phyloP scores from a whole-genome alignment of 148 eudicot species.

The Beta vulgaris region DNA sequence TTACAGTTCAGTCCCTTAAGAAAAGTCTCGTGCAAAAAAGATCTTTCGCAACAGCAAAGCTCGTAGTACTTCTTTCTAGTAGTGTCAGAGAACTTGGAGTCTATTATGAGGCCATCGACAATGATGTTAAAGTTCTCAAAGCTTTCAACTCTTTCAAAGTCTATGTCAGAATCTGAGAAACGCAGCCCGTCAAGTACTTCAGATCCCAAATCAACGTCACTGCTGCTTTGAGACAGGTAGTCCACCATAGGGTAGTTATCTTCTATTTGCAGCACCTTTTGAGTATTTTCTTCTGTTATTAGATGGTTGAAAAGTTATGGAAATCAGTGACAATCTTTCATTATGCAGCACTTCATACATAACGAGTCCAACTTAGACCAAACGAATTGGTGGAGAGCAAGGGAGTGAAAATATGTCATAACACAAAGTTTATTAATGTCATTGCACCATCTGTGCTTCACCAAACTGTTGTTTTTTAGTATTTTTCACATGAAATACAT shows the following conservation, averaged over 20 bases:
- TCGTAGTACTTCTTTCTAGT: slow-evolving; percentile 46
- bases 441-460: no score
- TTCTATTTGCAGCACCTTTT: slow-evolving; percentile 19
- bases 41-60: slow-evolving; percentile 42
- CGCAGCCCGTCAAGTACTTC: slow-evolving; percentile 30
- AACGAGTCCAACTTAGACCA: no score
- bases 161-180: slow-evolving; percentile 27
- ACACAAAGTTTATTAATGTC: no score
- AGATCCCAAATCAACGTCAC: slow-evolving; percentile 11
- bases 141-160: slow-evolving; percentile 9
- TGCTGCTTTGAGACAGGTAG: slow-evolving; percentile 9
- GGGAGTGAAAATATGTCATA: no score
- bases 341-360: background rate
- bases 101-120: slow-evolving; percentile 35
- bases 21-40: slow-evolving; percentile 42
- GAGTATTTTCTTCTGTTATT: slow-evolving; percentile 7
- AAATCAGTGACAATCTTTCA: background rate
- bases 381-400: no score
- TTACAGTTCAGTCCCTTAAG: slow-evolving; percentile 33
- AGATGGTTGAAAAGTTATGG: background rate
- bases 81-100: slow-evolving; percentile 37
- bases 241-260: background rate
- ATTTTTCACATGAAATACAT: no score
- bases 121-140: slow-evolving; percentile 38
- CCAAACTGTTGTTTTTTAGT: no score